A percentile compares a stretch with the other conserved stretches of the same genome.
phyloP scores from a whole-genome alignment of 257 asterid species.

The Primulina huaijiensis region DNA sequence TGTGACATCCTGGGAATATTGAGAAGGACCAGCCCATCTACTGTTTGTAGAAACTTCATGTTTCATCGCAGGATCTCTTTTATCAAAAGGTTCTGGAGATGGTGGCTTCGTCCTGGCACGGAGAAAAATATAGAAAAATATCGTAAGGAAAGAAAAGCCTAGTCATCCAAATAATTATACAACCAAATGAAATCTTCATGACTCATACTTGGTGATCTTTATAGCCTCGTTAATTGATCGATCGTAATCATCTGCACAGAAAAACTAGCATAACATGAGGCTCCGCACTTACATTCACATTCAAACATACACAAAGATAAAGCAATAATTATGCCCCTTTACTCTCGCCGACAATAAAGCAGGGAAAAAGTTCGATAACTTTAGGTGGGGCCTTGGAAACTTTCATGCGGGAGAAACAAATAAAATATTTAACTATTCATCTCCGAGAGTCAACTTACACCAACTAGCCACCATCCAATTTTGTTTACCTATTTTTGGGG shows the following conservation, averaged over 20 bases:
- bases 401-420: not conserved
- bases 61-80: conserved; percentile 50
- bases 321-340: not conserved
- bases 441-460: not conserved
- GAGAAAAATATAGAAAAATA: not conserved
- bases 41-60: conserved; percentile 63
- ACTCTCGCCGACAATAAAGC: not conserved
- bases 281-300: conserved; percentile 21
- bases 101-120: conserved; percentile 57
- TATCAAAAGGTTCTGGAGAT: conserved; percentile 54
- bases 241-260: conserved; percentile 82
- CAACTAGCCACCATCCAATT: not conserved
- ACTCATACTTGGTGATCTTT: conserved; percentile 81
- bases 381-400: not conserved
- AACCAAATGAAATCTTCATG: conserved; percentile 11
- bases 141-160: conserved; percentile 5
- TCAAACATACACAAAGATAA: conserved; percentile 1
- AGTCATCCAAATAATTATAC: conserved; percentile 1
- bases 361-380: not conserved
- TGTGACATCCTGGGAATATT: conserved; percentile 37
- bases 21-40: conserved; percentile 63
- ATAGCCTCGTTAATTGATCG: conserved; percentile 90
- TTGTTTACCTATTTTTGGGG: not conserved
- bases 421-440: too few relatives aligned
- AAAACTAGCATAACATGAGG: not conserved